A percentile compares a stretch with the other conserved stretches of the same genome.
phyloP scores from a whole-genome alignment of 768 basidiomycete genomes.

The Hygrocybe punicea region DNA sequence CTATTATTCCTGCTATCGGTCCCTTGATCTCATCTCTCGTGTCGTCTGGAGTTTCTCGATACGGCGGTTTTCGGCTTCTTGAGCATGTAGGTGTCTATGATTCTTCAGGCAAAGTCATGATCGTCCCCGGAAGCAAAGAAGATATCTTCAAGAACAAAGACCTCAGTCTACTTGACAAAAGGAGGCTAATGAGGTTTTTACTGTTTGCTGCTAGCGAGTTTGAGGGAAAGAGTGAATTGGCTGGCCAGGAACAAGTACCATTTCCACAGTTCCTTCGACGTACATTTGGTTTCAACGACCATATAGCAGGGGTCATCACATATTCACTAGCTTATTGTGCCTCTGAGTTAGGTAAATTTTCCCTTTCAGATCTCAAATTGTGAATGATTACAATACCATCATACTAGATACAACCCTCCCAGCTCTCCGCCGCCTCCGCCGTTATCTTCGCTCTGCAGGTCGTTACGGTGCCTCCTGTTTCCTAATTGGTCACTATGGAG shows the following conservation, averaged over 20 bases:
- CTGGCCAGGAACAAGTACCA: constrained; percentile 50
- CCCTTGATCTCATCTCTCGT: constrained; percentile 76
- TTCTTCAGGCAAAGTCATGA: constrained; percentile 44
- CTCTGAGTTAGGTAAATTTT: constrained; percentile 51
- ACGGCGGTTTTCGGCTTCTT: constrained; percentile 86
- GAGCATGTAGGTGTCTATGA: constrained; percentile 65
- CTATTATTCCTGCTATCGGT: constrained; percentile 76
- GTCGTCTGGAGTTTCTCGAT: constrained; percentile 79
- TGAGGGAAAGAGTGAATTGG: constrained; percentile 57
- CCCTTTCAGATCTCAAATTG: background rate
- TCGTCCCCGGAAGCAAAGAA: constrained; percentile 87
- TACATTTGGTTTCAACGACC: constrained; percentile 58
- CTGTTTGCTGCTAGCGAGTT: constrained; percentile 77
- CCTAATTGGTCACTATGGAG: constrained; percentile 93
- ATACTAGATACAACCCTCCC: constrained; percentile 60
- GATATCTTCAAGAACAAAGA: constrained; percentile 85
- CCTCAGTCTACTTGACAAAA: constrained; percentile 77
- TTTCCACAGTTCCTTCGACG: constrained; percentile 65
- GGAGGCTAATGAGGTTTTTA: constrained; percentile 88
- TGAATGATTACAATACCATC: constrained; percentile 4
- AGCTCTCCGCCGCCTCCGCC: constrained; percentile 65
- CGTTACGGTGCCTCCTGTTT: constrained; percentile 81
- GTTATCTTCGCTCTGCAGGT: constrained; percentile 74
- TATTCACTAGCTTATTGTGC: constrained; percentile 77
- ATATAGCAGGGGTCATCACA: constrained; percentile 57